A percentile compares a stretch with the other conserved stretches of the same genome.
Evolutionary conservation across 345 rosid species (phyloP).

Genomic region (Citrus reticulata): DNA sequence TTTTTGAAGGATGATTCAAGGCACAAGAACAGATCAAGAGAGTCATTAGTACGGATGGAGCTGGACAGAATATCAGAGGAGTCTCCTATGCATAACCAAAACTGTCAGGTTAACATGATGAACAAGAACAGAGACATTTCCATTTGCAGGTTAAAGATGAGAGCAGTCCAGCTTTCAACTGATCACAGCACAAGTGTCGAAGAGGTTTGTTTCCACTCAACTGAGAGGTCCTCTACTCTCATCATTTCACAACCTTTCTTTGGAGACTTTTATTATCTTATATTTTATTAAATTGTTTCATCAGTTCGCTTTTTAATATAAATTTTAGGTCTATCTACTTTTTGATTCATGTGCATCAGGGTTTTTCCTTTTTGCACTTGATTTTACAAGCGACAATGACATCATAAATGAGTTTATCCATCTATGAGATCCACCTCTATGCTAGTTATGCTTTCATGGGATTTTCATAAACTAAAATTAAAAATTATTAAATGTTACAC

Average conservation of each 20-base stretch:
- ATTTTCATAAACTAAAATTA: not conserved
- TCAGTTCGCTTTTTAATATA: not conserved
- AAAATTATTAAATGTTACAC: not conserved
- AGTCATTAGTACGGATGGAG: constrained; percentile 85
- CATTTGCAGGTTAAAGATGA: constrained; percentile 81
- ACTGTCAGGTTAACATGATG: constrained; percentile 58
- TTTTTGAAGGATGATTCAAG: constrained; percentile 58
- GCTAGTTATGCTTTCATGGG: not conserved
- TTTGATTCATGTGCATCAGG: not conserved
- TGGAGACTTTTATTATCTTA: not conserved
- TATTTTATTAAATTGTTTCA: not conserved
- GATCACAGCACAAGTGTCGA: constrained; percentile 90
- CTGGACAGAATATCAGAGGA: constrained; percentile 96
- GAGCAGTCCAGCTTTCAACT: constrained; percentile 91
- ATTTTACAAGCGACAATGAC: not conserved
- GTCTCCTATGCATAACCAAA: constrained; percentile 84
- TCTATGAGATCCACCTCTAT: not conserved
- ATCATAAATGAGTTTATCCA: not conserved
- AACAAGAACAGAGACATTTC: constrained; percentile 89
- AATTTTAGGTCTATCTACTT: not conserved
- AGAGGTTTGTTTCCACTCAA: constrained; percentile 48
- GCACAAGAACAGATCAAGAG: constrained; percentile 77
- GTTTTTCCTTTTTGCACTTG: not conserved
- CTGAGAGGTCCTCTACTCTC: constrained; percentile 9
- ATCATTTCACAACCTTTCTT: not conserved